These are phyloP conservation scores for Petunia axillaris DNA, from an alignment of 257 asterid genomes.

Conservation along the genomic window DNA sequence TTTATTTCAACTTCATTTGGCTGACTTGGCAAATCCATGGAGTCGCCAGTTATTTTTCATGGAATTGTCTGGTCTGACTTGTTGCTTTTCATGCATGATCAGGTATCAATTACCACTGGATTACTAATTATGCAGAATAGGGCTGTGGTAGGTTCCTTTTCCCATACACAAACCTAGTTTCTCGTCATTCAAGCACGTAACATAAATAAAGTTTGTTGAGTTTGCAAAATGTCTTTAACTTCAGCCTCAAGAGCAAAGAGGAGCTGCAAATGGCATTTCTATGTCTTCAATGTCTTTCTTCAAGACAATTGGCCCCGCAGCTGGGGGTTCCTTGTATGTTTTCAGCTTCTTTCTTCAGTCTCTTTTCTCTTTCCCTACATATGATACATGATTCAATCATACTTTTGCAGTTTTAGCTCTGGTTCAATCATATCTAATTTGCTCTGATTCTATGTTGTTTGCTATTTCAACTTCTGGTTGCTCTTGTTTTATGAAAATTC, in stretches of 20 bases:
- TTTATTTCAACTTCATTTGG: not conserved
- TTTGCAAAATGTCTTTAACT: not conserved
- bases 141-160: slow-evolving; percentile 66
- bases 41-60: not conserved
- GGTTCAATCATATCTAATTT: too few relatives aligned
- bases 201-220: not conserved
- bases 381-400: too few relatives aligned
- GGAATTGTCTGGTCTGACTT: not conserved
- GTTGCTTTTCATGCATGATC: slow-evolving; percentile 26
- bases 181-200: not conserved
- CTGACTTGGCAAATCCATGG: not conserved
- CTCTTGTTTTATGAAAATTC: too few relatives aligned
- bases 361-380: not conserved
- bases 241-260: slow-evolving; percentile 84
- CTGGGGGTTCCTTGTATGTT: slow-evolving; percentile 76
- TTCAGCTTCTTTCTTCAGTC: not conserved
- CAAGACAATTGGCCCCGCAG: slow-evolving; percentile 80
- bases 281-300: slow-evolving; percentile 73
- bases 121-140: slow-evolving; percentile 74
- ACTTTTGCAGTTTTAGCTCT: too few relatives aligned
- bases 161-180: not conserved
- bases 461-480: too few relatives aligned
- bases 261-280: slow-evolving; percentile 87
- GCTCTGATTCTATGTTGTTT: too few relatives aligned
- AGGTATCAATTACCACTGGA: slow-evolving; percentile 78